Base-by-base conservation (phyloP, 2,329 filamentous ascomycete genomes). In the Monosporascus cannonballus region DNA sequence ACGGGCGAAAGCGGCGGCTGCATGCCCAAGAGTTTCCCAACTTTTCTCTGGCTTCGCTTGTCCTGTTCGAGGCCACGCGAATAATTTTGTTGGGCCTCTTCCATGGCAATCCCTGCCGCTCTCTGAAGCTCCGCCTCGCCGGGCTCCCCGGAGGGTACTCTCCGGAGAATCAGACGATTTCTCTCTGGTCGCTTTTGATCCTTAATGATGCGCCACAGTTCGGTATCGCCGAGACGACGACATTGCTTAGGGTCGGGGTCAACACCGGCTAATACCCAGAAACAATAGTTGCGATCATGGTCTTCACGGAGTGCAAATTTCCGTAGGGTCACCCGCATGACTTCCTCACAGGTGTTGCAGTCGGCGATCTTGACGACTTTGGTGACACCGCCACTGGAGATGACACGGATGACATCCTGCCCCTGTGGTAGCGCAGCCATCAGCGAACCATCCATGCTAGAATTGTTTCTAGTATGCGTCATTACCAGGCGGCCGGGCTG, bases 271-370 rank as follows among this genome's bases (percentile, higher is more conserved):
- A 97, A 77, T 1, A 96, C 87, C 77, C 94, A 97, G 73, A 99
- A 97, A 74, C 92, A 96, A 73, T 96, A 97, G 65, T 95, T 96
- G 63, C 91, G 84, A 67, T 94, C 89, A 64, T 96, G 91, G 57
- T 93, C 89, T 66, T 96, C 91, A 22, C 91, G 89, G 30, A 96
- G 79, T 41, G 86, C 85, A 58, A 96, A 89, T 69, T 97, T 97
- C 60, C 87, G 84, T 45, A 97, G 73, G 0, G 94, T 96, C 55
- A 90, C 87, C 46, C 91, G 81, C 76, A 96, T 93, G 50, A 97
- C 89, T 60, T 97, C 91, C 64, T 96, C 94, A 55, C 90, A 89
- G 5, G 88, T 94, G 65, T 86, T 91, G 77, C 92, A 96, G 59
- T 89, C 89, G 58, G 90, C 87, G 60, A 97, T 91, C 69, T 94